Percentiles rank a stretch among this genome's conserved stretches.
phyloP scores from a whole-genome alignment of 2,329 filamentous ascomycete species.

The Phoma sp. region DNA sequence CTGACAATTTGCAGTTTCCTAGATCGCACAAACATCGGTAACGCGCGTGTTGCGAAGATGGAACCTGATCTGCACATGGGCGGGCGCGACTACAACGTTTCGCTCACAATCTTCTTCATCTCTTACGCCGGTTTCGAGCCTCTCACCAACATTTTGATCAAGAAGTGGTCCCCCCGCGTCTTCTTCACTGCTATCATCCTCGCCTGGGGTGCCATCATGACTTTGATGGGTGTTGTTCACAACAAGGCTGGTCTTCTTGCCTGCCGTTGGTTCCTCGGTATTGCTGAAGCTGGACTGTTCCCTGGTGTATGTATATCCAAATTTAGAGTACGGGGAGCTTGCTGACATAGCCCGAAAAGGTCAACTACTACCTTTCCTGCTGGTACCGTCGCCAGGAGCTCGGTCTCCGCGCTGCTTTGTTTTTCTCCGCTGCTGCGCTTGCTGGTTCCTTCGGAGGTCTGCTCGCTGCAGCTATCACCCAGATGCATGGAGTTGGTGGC shows the following conservation, averaged over 20 bases:
- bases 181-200: constrained; percentile 56
- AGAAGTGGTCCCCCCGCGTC: constrained; percentile 60
- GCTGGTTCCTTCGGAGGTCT: constrained; percentile 67
- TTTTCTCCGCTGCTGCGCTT: constrained; percentile 64
- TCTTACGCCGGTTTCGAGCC: constrained; percentile 56
- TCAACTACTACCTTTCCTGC: constrained; percentile 64
- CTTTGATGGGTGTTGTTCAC: constrained; percentile 55
- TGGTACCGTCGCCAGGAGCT: constrained; percentile 62
- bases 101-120: constrained; percentile 70
- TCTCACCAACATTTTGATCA: constrained; percentile 67
- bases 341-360: not conserved
- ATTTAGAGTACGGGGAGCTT: too few relatives aligned
- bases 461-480: constrained; percentile 63
- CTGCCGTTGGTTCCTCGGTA: constrained; percentile 46
- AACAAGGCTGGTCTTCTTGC: constrained; percentile 46
- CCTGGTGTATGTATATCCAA: constrained; percentile 29
- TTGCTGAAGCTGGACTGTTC: constrained; percentile 48
- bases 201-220: constrained; percentile 56
- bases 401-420: constrained; percentile 61
- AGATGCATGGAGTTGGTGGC: constrained; percentile 64
- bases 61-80: constrained; percentile 36
- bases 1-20: constrained; percentile 28
- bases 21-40: constrained; percentile 51
- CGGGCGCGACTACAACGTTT: constrained; percentile 68
- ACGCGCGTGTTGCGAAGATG: constrained; percentile 51